phyloP scores from a whole-genome alignment of 169 alveolate genomes.

The Eimeria maxima region DNA sequence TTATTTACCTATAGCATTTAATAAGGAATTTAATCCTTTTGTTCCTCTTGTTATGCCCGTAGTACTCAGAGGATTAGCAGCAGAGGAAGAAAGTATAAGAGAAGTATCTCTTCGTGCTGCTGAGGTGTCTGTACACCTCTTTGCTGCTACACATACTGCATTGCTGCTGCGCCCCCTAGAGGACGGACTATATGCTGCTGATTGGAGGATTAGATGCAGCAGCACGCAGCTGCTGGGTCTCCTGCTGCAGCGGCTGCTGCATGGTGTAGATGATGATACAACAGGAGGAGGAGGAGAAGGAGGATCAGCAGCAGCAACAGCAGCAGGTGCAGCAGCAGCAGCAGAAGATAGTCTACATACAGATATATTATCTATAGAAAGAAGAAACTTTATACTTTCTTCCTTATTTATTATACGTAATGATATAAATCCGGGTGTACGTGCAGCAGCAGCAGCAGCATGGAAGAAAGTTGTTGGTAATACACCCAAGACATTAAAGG shows the following conservation, averaged over 20 bases:
- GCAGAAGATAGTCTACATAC: slow-evolving; percentile 81
- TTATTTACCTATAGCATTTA: slow-evolving; percentile 87
- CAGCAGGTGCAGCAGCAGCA: neutral
- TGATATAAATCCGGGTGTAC: slow-evolving; percentile 87
- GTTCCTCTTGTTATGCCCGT: slow-evolving; percentile 85
- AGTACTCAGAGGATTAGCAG: slow-evolving; percentile 86
- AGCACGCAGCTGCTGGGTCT: slow-evolving; percentile 87
- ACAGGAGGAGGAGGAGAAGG: slow-evolving; percentile 84
- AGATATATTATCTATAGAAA: slow-evolving; percentile 86
- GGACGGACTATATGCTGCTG: slow-evolving; percentile 85
- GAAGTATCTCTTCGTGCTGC: slow-evolving; percentile 89
- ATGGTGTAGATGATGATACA: slow-evolving; percentile 74
- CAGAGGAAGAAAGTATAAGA: slow-evolving; percentile 85
- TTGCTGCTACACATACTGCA: slow-evolving; percentile 88
- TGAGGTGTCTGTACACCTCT: slow-evolving; percentile 84
- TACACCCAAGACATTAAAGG: slow-evolving; percentile 88
- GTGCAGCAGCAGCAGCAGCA: slow-evolving; percentile 85
- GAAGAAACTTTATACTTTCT: slow-evolving; percentile 88
- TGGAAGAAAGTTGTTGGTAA: slow-evolving; percentile 89
- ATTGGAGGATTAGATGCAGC: slow-evolving; percentile 87
- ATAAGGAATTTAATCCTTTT: slow-evolving; percentile 72
- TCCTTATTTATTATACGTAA: slow-evolving; percentile 87
- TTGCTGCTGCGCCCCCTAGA: slow-evolving; percentile 88
- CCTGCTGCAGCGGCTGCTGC: slow-evolving; percentile 86
- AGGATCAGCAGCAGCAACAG: slow-evolving; percentile 41